A percentile compares a stretch with the other conserved stretches of the same genome.
phyloP scores from a whole-genome alignment of 2,329 filamentous ascomycete species.

The Neurospora sp. region DNA sequence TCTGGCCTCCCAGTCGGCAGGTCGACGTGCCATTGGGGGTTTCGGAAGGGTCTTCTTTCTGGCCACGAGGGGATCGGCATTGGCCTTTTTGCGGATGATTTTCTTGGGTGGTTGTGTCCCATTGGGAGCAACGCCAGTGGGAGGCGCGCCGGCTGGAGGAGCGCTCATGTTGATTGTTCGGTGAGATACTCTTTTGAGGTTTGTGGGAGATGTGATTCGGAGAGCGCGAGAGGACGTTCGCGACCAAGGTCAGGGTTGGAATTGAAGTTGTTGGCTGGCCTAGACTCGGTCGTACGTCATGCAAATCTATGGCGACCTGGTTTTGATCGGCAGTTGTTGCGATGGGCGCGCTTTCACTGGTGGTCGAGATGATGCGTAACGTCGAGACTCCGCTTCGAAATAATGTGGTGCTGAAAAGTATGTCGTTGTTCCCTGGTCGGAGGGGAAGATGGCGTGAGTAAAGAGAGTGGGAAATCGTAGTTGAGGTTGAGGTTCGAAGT shows the following conservation, averaged over 20 bases:
- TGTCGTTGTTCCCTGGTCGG: not conserved
- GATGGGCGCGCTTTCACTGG: not conserved
- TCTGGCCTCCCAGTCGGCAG: not conserved
- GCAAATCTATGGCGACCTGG: not conserved
- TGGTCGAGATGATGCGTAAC: not conserved
- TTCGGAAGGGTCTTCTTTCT: conserved; percentile 40
- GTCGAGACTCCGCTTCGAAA: not conserved
- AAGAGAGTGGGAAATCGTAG: not conserved
- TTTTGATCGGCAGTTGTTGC: not conserved
- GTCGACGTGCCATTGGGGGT: conserved; percentile 20
- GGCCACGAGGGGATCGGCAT: conserved; percentile 53
- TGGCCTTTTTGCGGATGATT: conserved; percentile 36
- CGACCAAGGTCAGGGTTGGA: not conserved
- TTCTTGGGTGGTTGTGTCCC: conserved; percentile 12
- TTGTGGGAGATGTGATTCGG: not conserved
- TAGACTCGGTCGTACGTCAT: not conserved
- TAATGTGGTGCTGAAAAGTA: not conserved
- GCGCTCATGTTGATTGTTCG: conserved; percentile 31
- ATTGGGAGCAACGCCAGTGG: conserved; percentile 13
- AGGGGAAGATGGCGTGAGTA: not conserved
- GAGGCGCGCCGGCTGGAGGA: conserved; percentile 25
- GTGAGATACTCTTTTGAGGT: not conserved
- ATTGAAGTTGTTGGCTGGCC: not conserved
- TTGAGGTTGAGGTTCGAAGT: not conserved
- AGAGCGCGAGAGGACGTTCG: not conserved